A percentile compares a stretch with the other conserved stretches of the same genome.
Conservation (phyloP, 78 protist species). For the Chrysochromulina parva region DNA sequence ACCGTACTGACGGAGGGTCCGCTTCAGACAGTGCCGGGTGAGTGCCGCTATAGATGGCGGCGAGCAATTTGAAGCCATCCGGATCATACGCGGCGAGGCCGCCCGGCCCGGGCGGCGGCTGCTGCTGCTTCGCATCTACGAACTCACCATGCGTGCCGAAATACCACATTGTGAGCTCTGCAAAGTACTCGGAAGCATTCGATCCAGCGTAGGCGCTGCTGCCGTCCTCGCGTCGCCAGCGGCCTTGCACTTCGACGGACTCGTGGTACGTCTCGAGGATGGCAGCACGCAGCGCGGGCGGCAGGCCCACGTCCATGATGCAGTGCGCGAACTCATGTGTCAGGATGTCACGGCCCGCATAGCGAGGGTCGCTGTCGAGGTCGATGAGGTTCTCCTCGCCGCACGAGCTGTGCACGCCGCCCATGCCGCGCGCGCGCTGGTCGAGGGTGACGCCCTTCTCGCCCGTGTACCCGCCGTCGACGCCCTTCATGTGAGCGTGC, state of each 20-base stretch:
- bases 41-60: not conserved
- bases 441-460: not conserved
- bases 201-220: not conserved
- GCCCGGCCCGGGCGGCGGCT: not conserved
- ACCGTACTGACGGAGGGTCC: not conserved
- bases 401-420: not conserved
- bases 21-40: not conserved
- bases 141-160: slow-evolving; percentile 26
- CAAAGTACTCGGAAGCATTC: not conserved
- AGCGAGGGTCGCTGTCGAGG: slow-evolving; percentile 9
- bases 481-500: slow-evolving; percentile 24
- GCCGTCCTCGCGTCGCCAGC: not conserved
- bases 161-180: slow-evolving; percentile 27
- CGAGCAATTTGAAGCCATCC: not conserved
- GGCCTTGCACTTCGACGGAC: not conserved
- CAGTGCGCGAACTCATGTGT: slow-evolving; percentile 20
- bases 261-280: not conserved
- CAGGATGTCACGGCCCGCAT: slow-evolving; percentile 13
- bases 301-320: slow-evolving; percentile 18
- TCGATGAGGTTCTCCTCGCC: slow-evolving; percentile 28
- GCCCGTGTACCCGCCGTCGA: slow-evolving; percentile 10
- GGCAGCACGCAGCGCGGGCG: not conserved
- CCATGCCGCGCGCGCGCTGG: slow-evolving; percentile 20
- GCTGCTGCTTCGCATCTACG: not conserved
- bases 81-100: not conserved